Percentiles rank a stretch among this genome's conserved stretches.
These are phyloP conservation scores for Moricandia moricandioides DNA, from an alignment of 345 rosid genomes.

Conservation along the genomic window DNA sequence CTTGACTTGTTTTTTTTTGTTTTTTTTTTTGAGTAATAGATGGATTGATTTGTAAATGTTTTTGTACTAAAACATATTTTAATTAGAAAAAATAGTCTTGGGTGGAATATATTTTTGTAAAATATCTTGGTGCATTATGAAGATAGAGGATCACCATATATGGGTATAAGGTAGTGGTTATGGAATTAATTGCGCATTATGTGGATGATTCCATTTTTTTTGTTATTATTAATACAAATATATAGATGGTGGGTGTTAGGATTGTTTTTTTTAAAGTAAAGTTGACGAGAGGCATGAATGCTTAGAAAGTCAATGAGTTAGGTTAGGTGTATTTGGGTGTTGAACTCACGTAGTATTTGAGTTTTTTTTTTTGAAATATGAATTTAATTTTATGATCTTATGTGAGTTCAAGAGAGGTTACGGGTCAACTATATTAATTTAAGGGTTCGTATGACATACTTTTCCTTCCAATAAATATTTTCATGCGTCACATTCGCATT, in stretches of 20 bases:
- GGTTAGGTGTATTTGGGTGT: slow-evolving; percentile 24
- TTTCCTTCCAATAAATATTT: background rate
- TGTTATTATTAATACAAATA: background rate
- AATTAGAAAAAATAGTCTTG: background rate
- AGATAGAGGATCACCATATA: slow-evolving; percentile 8
- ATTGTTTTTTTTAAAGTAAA: slow-evolving; percentile 2
- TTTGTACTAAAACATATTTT: background rate
- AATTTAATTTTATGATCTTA: background rate
- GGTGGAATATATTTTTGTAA: background rate
- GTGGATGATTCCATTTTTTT: background rate
- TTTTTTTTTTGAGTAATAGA: background rate
- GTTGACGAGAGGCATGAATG: slow-evolving; percentile 20
- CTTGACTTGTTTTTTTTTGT: background rate
- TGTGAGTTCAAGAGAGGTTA: slow-evolving; percentile 16
- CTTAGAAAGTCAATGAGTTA: slow-evolving; percentile 30
- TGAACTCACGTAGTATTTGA: slow-evolving; percentile 4
- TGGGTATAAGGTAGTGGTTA: slow-evolving; percentile 26
- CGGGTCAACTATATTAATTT: slow-evolving; percentile 28
- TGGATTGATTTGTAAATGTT: background rate
- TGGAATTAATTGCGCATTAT: slow-evolving; percentile 27
- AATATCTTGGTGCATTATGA: background rate
- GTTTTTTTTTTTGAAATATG: background rate
- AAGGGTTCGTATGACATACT: slow-evolving; percentile 6
- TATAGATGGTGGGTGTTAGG: slow-evolving; percentile 29
- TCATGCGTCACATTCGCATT: background rate